A percentile compares a stretch with the other conserved stretches of the same genome.
phyloP scores from a whole-genome alignment of 371 early-diverging fungal genomes.

The Mortierella polycephala region DNA sequence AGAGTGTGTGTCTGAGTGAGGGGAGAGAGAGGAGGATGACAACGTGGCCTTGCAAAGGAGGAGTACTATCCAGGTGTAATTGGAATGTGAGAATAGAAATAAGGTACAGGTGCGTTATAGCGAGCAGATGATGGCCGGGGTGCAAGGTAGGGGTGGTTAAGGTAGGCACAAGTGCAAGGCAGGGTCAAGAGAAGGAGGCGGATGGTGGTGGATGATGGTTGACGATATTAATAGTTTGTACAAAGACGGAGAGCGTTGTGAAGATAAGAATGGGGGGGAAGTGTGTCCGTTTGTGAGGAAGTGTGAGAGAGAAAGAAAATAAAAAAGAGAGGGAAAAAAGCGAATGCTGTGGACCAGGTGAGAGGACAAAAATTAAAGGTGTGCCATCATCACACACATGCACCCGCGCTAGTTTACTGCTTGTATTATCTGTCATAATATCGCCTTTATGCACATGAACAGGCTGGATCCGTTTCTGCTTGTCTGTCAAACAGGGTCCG shows the following conservation, averaged over 20 bases:
- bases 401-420: not conserved
- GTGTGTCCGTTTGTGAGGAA: not conserved
- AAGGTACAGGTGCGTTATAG: not conserved
- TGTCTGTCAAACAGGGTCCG: too few species aligned
- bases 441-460: too few species aligned
- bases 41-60: not conserved
- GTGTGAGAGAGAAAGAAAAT: not conserved
- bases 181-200: too few species aligned
- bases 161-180: not conserved
- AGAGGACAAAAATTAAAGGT: not conserved
- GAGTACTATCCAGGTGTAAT: not conserved
- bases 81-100: slow-evolving; percentile 24
- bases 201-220: too few species aligned
- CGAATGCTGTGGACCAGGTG: not conserved
- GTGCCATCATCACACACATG: slow-evolving; percentile 1
- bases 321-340: not conserved
- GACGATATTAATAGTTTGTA: not conserved
- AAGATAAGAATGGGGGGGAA: not conserved
- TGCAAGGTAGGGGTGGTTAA: not conserved
- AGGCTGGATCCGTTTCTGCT: too few species aligned
- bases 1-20: too few species aligned
- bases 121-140: not conserved
- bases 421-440: too few species aligned
- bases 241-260: not conserved
- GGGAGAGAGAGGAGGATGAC: too few species aligned